phyloP scores from a whole-genome alignment of 148 eudicot species.

The Spergularia bocconei region DNA sequence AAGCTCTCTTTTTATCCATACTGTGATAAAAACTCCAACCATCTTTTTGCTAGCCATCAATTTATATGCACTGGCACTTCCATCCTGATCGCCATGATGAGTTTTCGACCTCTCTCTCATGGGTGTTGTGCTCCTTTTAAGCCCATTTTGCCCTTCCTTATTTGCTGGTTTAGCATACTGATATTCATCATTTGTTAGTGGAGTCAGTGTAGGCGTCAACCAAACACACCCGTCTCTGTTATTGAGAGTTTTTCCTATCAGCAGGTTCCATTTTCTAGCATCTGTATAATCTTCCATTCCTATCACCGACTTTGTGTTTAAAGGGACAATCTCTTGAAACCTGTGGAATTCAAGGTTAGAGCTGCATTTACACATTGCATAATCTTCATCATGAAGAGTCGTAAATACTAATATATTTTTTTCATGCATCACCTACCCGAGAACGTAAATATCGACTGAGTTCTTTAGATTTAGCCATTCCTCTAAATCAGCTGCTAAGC shows the following conservation, averaged over 20 bases:
- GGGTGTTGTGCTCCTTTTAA: constrained; percentile 25
- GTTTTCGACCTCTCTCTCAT: constrained; percentile 34
- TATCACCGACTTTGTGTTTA: constrained; percentile 59
- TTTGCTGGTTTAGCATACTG: constrained; percentile 44
- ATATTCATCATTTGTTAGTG: constrained; percentile 43
- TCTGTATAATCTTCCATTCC: constrained; percentile 63
- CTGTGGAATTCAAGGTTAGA: constrained; percentile 31
- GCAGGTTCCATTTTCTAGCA: constrained; percentile 69
- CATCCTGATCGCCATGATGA: constrained; percentile 27
- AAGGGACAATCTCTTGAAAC: constrained; percentile 75
- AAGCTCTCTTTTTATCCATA: constrained; percentile 44
- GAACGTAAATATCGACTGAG: constrained; percentile 52
- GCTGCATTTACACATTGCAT: background rate
- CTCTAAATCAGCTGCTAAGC: constrained; percentile 45
- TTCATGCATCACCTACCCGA: constrained; percentile 43
- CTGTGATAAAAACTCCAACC: constrained; percentile 53
- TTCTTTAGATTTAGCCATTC: constrained; percentile 54
- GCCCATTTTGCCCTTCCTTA: constrained; percentile 28
- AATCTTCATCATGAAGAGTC: background rate
- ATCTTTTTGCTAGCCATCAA: constrained; percentile 55
- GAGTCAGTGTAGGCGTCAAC: constrained; percentile 53
- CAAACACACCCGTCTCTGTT: constrained; percentile 72
- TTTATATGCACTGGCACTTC: constrained; percentile 37
- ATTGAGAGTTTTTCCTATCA: constrained; percentile 73
- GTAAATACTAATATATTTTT: background rate